Conservation (phyloP, 169 alveolate genomes). For the Plasmodium blacklocki region DNA sequence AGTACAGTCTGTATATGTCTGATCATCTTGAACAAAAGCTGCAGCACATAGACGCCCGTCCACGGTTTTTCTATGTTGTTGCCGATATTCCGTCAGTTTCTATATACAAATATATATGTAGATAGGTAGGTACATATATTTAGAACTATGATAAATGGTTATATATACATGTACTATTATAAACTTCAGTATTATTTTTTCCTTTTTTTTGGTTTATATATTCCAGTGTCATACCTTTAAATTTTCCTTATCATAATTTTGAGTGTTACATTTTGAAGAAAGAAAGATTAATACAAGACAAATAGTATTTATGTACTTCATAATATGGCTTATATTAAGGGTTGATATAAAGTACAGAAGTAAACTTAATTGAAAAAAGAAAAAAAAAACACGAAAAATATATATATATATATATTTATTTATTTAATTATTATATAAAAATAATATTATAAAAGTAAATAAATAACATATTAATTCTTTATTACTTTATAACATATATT, state of each 20-base stretch:
- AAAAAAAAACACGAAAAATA: too few species aligned
- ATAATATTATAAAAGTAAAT: too few species aligned
- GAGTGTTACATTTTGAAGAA: slow-evolving; percentile 11
- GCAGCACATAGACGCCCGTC: slow-evolving; percentile 94
- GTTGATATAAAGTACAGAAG: too few species aligned
- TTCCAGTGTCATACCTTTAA: slow-evolving; percentile 27
- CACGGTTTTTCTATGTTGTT: slow-evolving; percentile 91
- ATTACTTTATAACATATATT: too few species aligned
- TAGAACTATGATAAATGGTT: slow-evolving; percentile 5
- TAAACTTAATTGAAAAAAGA: too few species aligned
- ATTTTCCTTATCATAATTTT: slow-evolving; percentile 72
- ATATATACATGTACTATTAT: background rate
- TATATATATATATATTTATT: too few species aligned
- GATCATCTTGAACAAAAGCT: slow-evolving; percentile 92
- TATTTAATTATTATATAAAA: too few species aligned
- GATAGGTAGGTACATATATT: background rate
- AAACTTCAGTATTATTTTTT: background rate
- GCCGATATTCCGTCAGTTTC: slow-evolving; percentile 93
- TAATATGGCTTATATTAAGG: background rate
- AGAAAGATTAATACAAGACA: slow-evolving; percentile 11
- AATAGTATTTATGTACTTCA: slow-evolving; percentile 24
- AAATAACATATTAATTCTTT: too few species aligned
- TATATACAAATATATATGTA: slow-evolving; percentile 28
- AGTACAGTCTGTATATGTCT: slow-evolving; percentile 92
- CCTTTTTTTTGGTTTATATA: background rate